Evolutionary conservation across 192 early-diverging fungal genomes (phyloP).

Genomic region (Podila epicladia): DNA sequence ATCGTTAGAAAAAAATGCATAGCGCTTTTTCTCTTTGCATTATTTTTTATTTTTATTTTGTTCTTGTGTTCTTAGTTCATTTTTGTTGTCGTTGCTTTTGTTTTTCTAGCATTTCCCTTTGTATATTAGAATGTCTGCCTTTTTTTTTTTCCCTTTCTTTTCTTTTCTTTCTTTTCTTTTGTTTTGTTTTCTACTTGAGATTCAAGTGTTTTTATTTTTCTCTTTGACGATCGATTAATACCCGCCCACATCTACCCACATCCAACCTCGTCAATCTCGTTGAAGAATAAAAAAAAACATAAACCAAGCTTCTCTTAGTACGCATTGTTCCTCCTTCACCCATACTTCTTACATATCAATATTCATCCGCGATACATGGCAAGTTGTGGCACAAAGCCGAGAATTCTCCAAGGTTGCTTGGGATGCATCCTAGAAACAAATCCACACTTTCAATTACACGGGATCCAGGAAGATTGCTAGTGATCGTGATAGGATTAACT

Average conservation of each 20-base stretch:
- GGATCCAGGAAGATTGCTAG: too few species aligned
- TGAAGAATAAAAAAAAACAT: too few species aligned
- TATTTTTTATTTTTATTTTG: background rate
- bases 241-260: constrained; percentile 16
- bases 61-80: background rate
- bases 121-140: background rate
- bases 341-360: too few species aligned
- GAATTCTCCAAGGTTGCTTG: too few species aligned
- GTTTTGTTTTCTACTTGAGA: background rate
- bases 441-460: too few species aligned
- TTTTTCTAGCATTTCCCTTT: background rate
- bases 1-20: background rate
- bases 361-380: too few species aligned
- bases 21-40: background rate
- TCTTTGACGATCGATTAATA: background rate
- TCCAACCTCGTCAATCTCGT: background rate
- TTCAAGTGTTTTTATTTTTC: background rate
- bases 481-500: too few species aligned
- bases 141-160: background rate
- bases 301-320: too few species aligned
- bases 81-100: background rate
- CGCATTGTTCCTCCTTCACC: too few species aligned
- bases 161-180: background rate
- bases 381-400: too few species aligned
- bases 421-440: too few species aligned